Evolutionary conservation across 169 alveolate species (phyloP), one percentile per base, ranked within the genome.

Genomic region (Cyclospora cayetanensis): DNA sequence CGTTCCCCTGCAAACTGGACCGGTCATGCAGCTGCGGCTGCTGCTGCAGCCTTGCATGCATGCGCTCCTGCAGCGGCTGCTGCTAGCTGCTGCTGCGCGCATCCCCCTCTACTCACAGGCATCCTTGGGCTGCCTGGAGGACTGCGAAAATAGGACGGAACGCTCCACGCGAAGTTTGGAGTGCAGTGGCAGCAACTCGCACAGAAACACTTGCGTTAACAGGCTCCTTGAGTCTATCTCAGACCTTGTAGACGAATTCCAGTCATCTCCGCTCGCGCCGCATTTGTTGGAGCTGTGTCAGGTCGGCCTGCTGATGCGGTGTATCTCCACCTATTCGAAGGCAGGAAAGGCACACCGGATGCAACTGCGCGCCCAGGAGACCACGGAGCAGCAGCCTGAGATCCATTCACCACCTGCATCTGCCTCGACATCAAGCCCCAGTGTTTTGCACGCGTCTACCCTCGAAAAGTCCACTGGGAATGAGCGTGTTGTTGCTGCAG

Each of bases 31-130:
- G 68, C 41, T 76, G 46, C 86, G 86, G 39, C 68, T 76, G 29
- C 86, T 76, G 25, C 46, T 76, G 34, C 86, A 76, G 43, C 86
- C 86, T 31, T 76, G 86, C 27, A 76, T 66, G 20, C 86, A 76
- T 43, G 41, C 86, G 4, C 43, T 76, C 22, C 86, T 76, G 68
- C 86, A 76, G 27, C 37, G 86, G 68, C 86, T 43, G 86, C 66
- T 76, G 86, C 86, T 76, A 76, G 86, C 68, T 12, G 86, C 86
- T 0, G 86, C 50, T 46, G 68, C 86, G 2, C 18, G 65, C 39
- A 43, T 42, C 29, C 86, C 86, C 50, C 43, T 27, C 11, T 0
- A 22, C 46, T n/a, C 43, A 39, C 25, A 41, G 29, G 68, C 52
- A 7, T 25, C 41, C 1, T 2, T 39, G 39, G n/a, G n/a, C n/a